Percentiles rank a stretch among this genome's conserved stretches.
Evolutionary conservation across 169 alveolate species (phyloP).

Genomic region (Theileria orientalis): DNA sequence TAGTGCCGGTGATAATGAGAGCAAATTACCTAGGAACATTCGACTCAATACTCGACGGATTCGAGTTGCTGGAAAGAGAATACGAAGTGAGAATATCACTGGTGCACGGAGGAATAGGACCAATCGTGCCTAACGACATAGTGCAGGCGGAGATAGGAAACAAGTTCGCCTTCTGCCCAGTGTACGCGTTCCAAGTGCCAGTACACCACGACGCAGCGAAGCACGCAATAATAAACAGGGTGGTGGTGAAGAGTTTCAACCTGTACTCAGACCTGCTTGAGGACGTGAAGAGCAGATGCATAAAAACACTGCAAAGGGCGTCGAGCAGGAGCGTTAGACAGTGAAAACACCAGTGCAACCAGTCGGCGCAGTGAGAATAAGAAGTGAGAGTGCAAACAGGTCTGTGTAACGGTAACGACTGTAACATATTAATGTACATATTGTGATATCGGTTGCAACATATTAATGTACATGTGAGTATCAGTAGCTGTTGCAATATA

Average conservation of each 20-base stretch:
- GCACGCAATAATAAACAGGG: slow-evolving; percentile 77
- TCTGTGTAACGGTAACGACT: too few relatives aligned
- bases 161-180: slow-evolving; percentile 75
- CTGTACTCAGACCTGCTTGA: slow-evolving; percentile 81
- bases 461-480: too few relatives aligned
- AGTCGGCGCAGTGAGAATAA: too few relatives aligned
- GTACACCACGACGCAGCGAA: slow-evolving; percentile 78
- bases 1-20: slow-evolving; percentile 71
- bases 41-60: slow-evolving; percentile 77
- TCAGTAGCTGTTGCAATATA: too few relatives aligned
- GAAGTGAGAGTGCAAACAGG: too few relatives aligned
- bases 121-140: slow-evolving; percentile 79
- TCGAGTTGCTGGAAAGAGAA: slow-evolving; percentile 69
- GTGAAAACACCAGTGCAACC: too few relatives aligned
- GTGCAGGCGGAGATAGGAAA: slow-evolving; percentile 86
- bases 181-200: slow-evolving; percentile 82
- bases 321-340: background rate
- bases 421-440: too few relatives aligned
- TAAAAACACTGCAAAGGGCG: slow-evolving; percentile 12
- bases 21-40: slow-evolving; percentile 78
- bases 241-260: slow-evolving; percentile 74
- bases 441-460: too few relatives aligned
- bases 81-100: slow-evolving; percentile 74
- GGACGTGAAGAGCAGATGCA: slow-evolving; percentile 70
- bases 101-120: slow-evolving; percentile 86